phyloP scores from a whole-genome alignment of 169 alveolate genomes.

The Plasmodium gaboni region DNA sequence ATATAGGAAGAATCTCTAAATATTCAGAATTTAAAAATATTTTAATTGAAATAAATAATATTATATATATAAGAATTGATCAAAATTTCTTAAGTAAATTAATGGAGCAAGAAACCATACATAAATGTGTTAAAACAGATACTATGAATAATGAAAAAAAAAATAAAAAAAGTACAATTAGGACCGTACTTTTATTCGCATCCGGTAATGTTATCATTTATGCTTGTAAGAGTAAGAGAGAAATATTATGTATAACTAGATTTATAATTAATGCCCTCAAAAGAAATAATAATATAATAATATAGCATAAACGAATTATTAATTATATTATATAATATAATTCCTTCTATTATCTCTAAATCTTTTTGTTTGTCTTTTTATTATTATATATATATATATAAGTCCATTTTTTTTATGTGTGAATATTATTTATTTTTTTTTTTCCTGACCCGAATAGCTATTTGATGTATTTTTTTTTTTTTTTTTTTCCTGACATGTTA shows the following conservation, averaged over 20 bases:
- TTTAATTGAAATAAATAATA: constrained; percentile 52
- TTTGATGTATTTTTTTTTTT: too few species aligned
- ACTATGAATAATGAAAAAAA: background rate
- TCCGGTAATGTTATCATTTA: constrained; percentile 59
- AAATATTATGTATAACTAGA: constrained; percentile 41
- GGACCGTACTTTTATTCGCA: constrained; percentile 32
- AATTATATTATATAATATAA: too few species aligned
- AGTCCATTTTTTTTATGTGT: too few species aligned
- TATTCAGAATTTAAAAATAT: constrained; percentile 69
- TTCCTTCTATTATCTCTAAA: too few species aligned
- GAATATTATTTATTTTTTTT: too few species aligned
- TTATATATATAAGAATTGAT: constrained; percentile 64
- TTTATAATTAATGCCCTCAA: constrained; percentile 27
- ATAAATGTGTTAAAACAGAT: constrained; percentile 22
- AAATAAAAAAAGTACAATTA: constrained; percentile 15
- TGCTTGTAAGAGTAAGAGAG: constrained; percentile 37
- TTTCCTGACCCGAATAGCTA: too few species aligned
- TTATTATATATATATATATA: too few species aligned
- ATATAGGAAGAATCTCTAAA: constrained; percentile 23
- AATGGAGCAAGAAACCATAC: constrained; percentile 28
- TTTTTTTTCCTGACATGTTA: too few species aligned
- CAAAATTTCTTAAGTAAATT: constrained; percentile 49
- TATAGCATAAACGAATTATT: too few species aligned
- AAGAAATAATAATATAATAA: constrained; percentile 15
- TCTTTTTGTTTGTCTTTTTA: too few species aligned